Conservation (phyloP, 352 stramenopile genomes). For the Globisporangium middletonii region DNA sequence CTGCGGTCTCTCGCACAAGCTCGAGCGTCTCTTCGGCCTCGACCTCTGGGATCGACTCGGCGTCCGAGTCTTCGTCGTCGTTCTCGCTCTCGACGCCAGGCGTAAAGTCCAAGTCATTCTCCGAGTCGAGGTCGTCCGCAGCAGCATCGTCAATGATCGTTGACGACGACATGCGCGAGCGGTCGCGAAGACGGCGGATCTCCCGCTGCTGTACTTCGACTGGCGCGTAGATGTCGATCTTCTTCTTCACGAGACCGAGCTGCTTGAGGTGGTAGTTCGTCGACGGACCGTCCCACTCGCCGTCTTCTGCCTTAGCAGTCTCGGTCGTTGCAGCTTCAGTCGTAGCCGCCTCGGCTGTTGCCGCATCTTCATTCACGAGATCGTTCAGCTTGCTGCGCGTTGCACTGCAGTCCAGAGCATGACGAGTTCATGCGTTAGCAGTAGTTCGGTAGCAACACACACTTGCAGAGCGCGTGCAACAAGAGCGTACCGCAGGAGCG, state of each 20-base stretch:
- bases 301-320: conserved; percentile 7
- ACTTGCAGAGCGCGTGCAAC: no score
- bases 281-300: conserved; percentile 40
- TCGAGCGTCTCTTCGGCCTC: conserved; percentile 34
- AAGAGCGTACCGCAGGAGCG: conserved; percentile 26
- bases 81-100: conserved; percentile 26
- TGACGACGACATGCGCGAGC: conserved; percentile 40
- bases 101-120: conserved; percentile 56
- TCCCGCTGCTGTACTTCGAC: conserved; percentile 58
- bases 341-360: background rate
- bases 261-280: conserved; percentile 82
- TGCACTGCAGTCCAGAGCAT: conserved; percentile 11
- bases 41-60: conserved; percentile 36
- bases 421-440: background rate
- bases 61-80: conserved; percentile 35
- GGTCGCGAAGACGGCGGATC: conserved; percentile 52
- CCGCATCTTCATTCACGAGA: conserved; percentile 17
- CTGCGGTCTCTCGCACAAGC: conserved; percentile 35
- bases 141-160: conserved; percentile 21
- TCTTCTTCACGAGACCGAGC: conserved; percentile 54
- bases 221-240: conserved; percentile 78
- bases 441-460: no score
- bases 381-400: conserved; percentile 31
- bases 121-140: conserved; percentile 44
- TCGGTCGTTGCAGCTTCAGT: conserved; percentile 1